phyloP scores from a whole-genome alignment of 495 filamentous ascomycete species.

The Bombardia bombarda region DNA sequence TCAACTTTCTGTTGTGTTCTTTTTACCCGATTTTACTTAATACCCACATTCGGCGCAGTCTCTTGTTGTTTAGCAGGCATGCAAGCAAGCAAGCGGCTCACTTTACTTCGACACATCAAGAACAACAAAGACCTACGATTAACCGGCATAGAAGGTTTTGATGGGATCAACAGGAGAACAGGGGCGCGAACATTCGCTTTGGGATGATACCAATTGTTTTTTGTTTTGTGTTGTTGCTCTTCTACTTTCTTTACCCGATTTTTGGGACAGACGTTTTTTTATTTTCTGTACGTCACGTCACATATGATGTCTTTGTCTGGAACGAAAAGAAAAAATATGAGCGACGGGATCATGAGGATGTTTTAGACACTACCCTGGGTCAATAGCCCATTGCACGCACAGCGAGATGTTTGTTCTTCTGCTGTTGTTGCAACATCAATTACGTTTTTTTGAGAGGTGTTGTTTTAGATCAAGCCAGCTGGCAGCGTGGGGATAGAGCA shows the following conservation, averaged over 20 bases:
- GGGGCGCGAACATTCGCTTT: neutral
- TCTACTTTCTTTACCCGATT: neutral
- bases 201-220: constrained; percentile 4
- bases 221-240: neutral
- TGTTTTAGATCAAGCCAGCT: no score
- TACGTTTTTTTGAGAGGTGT: constrained; percentile 3
- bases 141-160: neutral
- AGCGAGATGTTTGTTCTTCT: constrained; percentile 6
- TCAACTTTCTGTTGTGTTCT: no score
- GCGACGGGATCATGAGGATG: constrained; percentile 9
- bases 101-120: neutral
- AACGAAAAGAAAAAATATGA: constrained; percentile 13
- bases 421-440: neutral
- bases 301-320: neutral
- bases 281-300: no score
- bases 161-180: neutral
- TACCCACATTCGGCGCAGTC: neutral
- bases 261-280: neutral
- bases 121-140: neutral
- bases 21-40: neutral
- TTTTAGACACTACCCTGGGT: constrained; percentile 23
- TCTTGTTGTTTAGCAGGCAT: no score
- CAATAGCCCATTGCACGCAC: constrained; percentile 19
- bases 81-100: no score
- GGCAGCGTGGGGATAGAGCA: no score